Conservation (phyloP, 1,284 basidiomycete species). For the Marasmius sp. region DNA sequence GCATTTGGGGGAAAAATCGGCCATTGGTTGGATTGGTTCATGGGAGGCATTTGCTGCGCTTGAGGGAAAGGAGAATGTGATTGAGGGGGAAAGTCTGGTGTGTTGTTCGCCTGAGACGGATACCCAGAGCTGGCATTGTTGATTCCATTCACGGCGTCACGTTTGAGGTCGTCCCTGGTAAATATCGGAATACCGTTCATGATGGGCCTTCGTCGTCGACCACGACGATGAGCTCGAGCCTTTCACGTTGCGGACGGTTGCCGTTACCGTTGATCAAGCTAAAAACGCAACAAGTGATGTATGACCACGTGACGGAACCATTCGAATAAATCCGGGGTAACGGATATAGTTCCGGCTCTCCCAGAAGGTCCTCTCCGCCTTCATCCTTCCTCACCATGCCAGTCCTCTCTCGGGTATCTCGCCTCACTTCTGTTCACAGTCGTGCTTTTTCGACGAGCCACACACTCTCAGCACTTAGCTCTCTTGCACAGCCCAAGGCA, state of each 20-base stretch:
- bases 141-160: neutral
- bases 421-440: constrained; percentile 26
- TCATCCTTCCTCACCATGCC: constrained; percentile 26
- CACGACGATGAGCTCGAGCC: neutral
- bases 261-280: neutral
- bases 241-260: neutral
- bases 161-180: neutral
- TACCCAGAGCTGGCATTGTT: constrained; percentile 18
- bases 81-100: constrained; percentile 25
- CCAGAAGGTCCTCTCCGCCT: neutral
- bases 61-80: constrained; percentile 7
- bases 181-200: constrained; percentile 8
- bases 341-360: neutral
- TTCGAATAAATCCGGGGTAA: neutral
- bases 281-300: neutral
- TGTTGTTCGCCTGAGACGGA: constrained; percentile 30
- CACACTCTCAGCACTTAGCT: constrained; percentile 48
- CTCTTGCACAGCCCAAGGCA: constrained; percentile 56
- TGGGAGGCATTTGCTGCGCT: constrained; percentile 12
- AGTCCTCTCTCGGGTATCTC: constrained; percentile 36
- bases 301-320: neutral
- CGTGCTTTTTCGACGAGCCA: constrained; percentile 44
- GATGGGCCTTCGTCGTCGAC: neutral
- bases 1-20: neutral
- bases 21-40: constrained; percentile 7